These are phyloP conservation scores for Candida ficus DNA, from an alignment of 805 yeast genomes.

Conservation along the genomic window DNA sequence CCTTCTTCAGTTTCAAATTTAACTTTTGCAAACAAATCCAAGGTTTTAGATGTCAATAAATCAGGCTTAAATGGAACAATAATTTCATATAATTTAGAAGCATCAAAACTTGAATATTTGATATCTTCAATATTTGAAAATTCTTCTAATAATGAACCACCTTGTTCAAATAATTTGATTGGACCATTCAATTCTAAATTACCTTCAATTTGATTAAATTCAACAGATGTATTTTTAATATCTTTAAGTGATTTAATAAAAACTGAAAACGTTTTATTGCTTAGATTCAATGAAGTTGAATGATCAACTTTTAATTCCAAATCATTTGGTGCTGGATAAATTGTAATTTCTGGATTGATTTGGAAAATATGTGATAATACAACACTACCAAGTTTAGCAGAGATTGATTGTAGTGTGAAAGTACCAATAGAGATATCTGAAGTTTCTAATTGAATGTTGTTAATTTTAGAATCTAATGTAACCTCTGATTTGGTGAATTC, in stretches of 20 bases:
- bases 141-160: constrained; percentile 1
- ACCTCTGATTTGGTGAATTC: neutral
- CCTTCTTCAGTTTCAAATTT: constrained; percentile 8
- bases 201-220: constrained; percentile 7
- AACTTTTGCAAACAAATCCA: constrained; percentile 13
- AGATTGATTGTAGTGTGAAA: constrained; percentile 27
- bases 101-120: constrained; percentile 2
- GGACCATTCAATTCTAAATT: neutral
- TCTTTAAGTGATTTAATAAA: constrained; percentile 9
- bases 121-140: neutral
- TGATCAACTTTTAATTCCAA: constrained; percentile 14
- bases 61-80: constrained; percentile 30
- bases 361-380: constrained; percentile 20
- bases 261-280: constrained; percentile 16
- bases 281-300: constrained; percentile 16
- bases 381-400: constrained; percentile 23
- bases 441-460: constrained; percentile 19
- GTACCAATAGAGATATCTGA: constrained; percentile 30
- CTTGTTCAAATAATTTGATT: neutral
- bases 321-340: constrained; percentile 14
- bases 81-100: constrained; percentile 20
- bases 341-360: neutral
- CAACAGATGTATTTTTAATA: constrained; percentile 6
- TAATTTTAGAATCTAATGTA: constrained; percentile 3
- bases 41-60: constrained; percentile 5